Evolutionary conservation across 108 stramenopile genomes (phyloP).

Genomic region (Cyclotella baltica): DNA sequence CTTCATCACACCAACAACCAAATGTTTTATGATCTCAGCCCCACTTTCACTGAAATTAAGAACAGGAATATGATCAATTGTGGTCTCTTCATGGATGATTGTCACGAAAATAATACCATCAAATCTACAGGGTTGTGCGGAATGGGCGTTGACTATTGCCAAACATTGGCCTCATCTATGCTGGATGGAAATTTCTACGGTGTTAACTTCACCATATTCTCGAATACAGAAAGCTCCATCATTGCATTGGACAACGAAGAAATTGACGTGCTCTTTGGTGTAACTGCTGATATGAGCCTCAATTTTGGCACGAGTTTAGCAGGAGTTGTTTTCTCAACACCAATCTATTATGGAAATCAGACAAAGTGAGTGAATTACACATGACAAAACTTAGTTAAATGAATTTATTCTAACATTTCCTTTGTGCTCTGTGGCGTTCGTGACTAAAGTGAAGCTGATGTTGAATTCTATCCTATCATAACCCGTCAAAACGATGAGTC

Average conservation of each 20-base stretch:
- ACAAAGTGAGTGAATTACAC: no score
- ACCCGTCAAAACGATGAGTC: slow-evolving; percentile 51
- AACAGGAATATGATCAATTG: slow-evolving; percentile 53
- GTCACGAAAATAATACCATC: slow-evolving; percentile 19
- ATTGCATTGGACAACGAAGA: slow-evolving; percentile 40
- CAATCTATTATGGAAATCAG: slow-evolving; percentile 61
- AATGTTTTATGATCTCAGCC: background rate
- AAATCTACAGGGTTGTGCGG: slow-evolving; percentile 27
- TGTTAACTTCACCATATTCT: slow-evolving; percentile 41
- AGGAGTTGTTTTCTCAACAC: slow-evolving; percentile 54
- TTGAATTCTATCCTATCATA: slow-evolving; percentile 38
- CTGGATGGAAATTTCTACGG: slow-evolving; percentile 42
- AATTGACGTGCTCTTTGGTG: slow-evolving; percentile 62
- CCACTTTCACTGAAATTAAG: slow-evolving; percentile 33
- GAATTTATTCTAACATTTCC: background rate
- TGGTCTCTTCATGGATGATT: no score
- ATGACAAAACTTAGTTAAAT: no score
- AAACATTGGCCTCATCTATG: slow-evolving; percentile 57
- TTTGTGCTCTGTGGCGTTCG: no score
- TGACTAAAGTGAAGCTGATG: slow-evolving; percentile 24
- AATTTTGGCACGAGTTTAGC: slow-evolving; percentile 32
- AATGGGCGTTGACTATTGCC: slow-evolving; percentile 64
- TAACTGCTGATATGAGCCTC: slow-evolving; percentile 31
- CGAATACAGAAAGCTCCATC: slow-evolving; percentile 35
- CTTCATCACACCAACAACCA: background rate